Evolutionary conservation across 768 basidiomycete genomes (phyloP).

Genomic region (Lyophyllum decastes): DNA sequence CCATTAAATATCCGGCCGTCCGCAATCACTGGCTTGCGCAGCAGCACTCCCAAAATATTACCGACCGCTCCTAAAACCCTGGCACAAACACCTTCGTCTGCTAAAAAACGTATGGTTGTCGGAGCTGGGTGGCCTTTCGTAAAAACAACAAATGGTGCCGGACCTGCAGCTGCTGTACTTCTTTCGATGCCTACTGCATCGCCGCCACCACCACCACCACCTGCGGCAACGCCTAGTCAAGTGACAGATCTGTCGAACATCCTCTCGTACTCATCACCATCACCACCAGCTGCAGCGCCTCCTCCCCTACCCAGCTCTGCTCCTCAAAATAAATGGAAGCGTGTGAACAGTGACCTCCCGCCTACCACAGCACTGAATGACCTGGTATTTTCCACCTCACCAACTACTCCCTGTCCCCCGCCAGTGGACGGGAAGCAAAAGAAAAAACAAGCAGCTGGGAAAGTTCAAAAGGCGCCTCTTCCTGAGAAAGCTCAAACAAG

Average conservation of each 20-base stretch:
- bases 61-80: conserved; percentile 28
- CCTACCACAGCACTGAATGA: neutral
- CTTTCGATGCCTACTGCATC: conserved; percentile 16
- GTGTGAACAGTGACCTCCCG: conserved; percentile 17
- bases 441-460: neutral
- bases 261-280: conserved; percentile 25
- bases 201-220: conserved; percentile 18
- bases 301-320: conserved; percentile 13
- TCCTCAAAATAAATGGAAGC: conserved; percentile 31
- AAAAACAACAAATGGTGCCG: conserved; percentile 18
- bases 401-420: conserved; percentile 1
- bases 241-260: conserved; percentile 20
- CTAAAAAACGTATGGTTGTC: conserved; percentile 44
- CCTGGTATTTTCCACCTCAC: neutral
- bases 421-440: neutral
- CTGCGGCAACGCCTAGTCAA: conserved; percentile 14
- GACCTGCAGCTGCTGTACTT: conserved; percentile 14
- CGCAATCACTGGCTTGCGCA: neutral
- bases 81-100: conserved; percentile 14
- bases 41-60: conserved; percentile 17
- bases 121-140: conserved; percentile 51
- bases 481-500: conserved; percentile 8
- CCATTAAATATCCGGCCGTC: conserved; percentile 54
- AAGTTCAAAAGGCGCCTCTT: neutral
- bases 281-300: conserved; percentile 21